phyloP scores from a whole-genome alignment of 2,329 filamentous ascomycete genomes.

The Ceratocystiopsis sp. region DNA sequence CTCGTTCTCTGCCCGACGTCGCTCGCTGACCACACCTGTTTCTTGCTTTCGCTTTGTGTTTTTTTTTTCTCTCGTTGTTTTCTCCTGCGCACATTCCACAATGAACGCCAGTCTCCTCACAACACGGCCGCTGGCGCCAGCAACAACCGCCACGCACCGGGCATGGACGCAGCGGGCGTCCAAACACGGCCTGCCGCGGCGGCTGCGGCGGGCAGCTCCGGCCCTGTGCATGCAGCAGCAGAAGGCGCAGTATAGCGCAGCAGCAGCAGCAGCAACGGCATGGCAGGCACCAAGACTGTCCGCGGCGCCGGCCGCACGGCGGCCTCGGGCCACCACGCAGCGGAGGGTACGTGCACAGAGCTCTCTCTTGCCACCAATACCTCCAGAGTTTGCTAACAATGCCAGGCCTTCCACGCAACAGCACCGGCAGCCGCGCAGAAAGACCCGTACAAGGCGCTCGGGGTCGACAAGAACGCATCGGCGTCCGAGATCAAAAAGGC shows the following conservation, averaged over 20 bases:
- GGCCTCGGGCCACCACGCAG: background rate
- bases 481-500: slow-evolving; percentile 90
- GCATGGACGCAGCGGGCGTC: no score
- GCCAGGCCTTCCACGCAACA: slow-evolving; percentile 44
- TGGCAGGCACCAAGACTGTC: background rate
- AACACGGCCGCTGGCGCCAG: slow-evolving; percentile 16
- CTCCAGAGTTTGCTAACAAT: no score
- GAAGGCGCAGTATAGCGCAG: slow-evolving; percentile 3
- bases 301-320: background rate
- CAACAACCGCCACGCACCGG: slow-evolving; percentile 10
- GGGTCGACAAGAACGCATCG: slow-evolving; percentile 67
- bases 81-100: slow-evolving; percentile 2
- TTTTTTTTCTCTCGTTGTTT: background rate
- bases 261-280: slow-evolving; percentile 4
- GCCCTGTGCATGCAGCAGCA: slow-evolving; percentile 7
- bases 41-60: background rate
- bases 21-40: no score
- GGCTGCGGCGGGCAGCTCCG: no score
- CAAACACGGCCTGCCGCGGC: no score
- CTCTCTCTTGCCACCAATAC: no score
- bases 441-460: slow-evolving; percentile 78
- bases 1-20: background rate
- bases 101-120: slow-evolving; percentile 19
- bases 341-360: slow-evolving; percentile 2
- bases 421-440: slow-evolving; percentile 30